Evolutionary conservation across 2,329 filamentous ascomycete species (phyloP), one percentile per base, ranked within the genome.

Genomic region (Xylaria digitata): DNA sequence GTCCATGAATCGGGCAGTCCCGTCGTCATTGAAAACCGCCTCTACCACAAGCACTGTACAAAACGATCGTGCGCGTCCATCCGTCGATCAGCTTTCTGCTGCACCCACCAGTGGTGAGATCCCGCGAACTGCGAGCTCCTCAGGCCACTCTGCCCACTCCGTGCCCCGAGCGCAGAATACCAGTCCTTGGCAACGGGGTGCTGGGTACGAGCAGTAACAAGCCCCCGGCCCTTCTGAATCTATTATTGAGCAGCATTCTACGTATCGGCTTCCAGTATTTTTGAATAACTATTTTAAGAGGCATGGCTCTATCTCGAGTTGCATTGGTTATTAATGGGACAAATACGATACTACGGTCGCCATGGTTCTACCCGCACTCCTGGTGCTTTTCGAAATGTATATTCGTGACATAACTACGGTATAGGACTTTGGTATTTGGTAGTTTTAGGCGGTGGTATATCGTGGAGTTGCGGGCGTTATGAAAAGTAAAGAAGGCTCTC

Each of bases 131-230:
- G 57, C 76, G 56, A 75, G 72, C 56, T 72, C 72, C 32, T 74
- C 78, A 15, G 80, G 76, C 55, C 67, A 74, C 23, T 78, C 78
- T 15, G 79, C 76, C 55, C 67, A 74, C 23, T 78, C 77, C 46
- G 71, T 70, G 23, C 46, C 78, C 69, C 78, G 78, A 64, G 74
- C 75, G 32, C 78, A 81, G 57, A 81, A 78, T 65, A 73, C 77
- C 34, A 73, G 67, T 57, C 83, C 83, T 63, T 86, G 84, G 84
- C 84, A 86, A 77, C 82, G 84, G 64, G 84, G 84, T 72, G 84
- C 84, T 50, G 84, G 84, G 58, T 86, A 86, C 73, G 84, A 86
- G 8, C 50, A 54, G 30, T 40, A 52, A 53, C 17, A 40, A 15
- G 17, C 4, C 23, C 42, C 9, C 4, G 19, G 17, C 21, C 3